phyloP scores from a whole-genome alignment of 495 filamentous ascomycete species.

The Podospora appendiculata region DNA sequence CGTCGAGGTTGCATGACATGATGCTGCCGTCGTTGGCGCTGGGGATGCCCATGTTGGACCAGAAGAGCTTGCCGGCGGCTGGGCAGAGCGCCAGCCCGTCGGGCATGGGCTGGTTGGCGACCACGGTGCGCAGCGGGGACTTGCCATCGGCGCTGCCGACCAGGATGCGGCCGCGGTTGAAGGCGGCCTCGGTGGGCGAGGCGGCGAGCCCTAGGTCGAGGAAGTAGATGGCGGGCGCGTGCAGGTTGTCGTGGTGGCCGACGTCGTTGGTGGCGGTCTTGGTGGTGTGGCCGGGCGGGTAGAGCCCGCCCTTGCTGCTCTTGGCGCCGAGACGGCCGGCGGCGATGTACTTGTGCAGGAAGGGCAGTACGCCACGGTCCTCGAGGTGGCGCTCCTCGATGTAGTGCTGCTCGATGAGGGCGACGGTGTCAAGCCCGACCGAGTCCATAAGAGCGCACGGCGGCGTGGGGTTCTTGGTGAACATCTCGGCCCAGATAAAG shows the following conservation, averaged over 20 bases:
- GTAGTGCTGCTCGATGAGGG: slow-evolving; percentile 30
- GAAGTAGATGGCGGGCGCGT: slow-evolving; percentile 15
- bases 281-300: slow-evolving; percentile 15
- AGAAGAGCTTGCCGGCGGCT: slow-evolving; percentile 34
- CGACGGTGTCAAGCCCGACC: slow-evolving; percentile 47
- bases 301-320: slow-evolving; percentile 20
- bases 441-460: slow-evolving; percentile 20
- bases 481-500: slow-evolving; percentile 32
- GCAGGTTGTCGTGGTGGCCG: slow-evolving; percentile 11
- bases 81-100: slow-evolving; percentile 41
- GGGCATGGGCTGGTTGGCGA: slow-evolving; percentile 24
- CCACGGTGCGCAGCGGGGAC: slow-evolving; percentile 11
- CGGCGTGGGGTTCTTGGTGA: slow-evolving; percentile 9
- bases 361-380: slow-evolving; percentile 25
- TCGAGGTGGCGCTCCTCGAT: slow-evolving; percentile 36
- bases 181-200: slow-evolving; percentile 3
- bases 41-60: slow-evolving; percentile 40
- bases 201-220: slow-evolving; percentile 16
- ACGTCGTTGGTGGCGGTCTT: slow-evolving; percentile 10
- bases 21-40: slow-evolving; percentile 35
- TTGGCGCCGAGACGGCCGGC: slow-evolving; percentile 29
- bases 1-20: slow-evolving; percentile 37
- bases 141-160: slow-evolving; percentile 17
- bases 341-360: slow-evolving; percentile 31
- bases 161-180: slow-evolving; percentile 16